Base-by-base conservation (phyloP, 345 rosid genomes). In the Kandelia obovata region DNA sequence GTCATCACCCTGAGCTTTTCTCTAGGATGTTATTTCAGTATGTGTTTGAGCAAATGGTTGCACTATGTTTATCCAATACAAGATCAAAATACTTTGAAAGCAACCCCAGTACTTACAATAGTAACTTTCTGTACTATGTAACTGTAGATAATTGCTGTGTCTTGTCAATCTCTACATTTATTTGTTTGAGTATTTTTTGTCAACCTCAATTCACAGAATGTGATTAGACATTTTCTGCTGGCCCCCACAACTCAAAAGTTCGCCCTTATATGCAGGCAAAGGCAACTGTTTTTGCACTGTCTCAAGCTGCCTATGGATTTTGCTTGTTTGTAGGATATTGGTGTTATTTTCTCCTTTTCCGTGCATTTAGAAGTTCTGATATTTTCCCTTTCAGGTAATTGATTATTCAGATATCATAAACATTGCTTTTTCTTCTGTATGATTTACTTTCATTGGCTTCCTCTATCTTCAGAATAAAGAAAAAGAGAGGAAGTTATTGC, bases 351-450 rank as follows among this genome's bases (percentile, higher is more conserved):
- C 87, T 95, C 68, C 61, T 84, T 62, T 71, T 64, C 55, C 55
- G 70, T 80, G 79, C 71, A 62, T 87, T 68, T 75, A 82, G 71
- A 77, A 77, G 76, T 76, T 73, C 77, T 32, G 81, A 80, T 71
- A 86, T 92, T 72, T 82, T 96, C 53, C 98, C 97, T 74, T 90
- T 92, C 84, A 96, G 97, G 99, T 87, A 83, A 83, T 73, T 30
- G 20, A 43, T 69, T 70, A 43, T 60, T 61, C 65, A 43, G 76
- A 67, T 61, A 19, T 68, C 37, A 30, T 58, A 25, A 19, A 67
- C 64, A 35, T n/a, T 27, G 30, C 46, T 53, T 64, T 68, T 62
- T 62, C 51, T 62, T 67, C 68, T 16, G 28, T 51, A 61, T 69
- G 67, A 27, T 60, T 68, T 64, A 13, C 53, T 46, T 37, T 35